Evolutionary conservation across 805 yeast species (phyloP).

Genomic region (Soucietia sequanensis): DNA sequence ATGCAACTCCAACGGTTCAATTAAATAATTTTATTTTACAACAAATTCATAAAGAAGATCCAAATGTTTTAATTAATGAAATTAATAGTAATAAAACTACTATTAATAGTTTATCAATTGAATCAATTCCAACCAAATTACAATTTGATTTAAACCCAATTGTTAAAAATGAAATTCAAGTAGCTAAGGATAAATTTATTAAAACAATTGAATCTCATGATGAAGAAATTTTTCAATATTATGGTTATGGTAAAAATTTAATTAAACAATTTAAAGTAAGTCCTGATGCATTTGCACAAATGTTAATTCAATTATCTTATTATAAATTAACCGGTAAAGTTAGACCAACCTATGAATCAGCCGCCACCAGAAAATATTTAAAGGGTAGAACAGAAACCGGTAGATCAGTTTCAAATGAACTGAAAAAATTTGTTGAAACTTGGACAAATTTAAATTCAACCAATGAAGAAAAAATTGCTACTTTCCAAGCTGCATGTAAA

Average conservation of each 20-base stretch:
- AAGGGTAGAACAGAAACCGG: slow-evolving; percentile 95
- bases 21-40: slow-evolving; percentile 74
- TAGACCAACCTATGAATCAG: slow-evolving; percentile 94
- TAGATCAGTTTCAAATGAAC: slow-evolving; percentile 74
- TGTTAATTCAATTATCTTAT: slow-evolving; percentile 87
- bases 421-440: slow-evolving; percentile 66
- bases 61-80: slow-evolving; percentile 26
- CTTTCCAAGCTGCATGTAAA: slow-evolving; percentile 69
- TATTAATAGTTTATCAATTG: slow-evolving; percentile 6
- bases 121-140: slow-evolving; percentile 23
- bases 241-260: slow-evolving; percentile 80
- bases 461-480: slow-evolving; percentile 54
- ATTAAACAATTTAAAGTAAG: slow-evolving; percentile 83
- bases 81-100: slow-evolving; percentile 14
- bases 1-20: slow-evolving; percentile 92
- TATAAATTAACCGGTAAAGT: slow-evolving; percentile 75
- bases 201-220: slow-evolving; percentile 64
- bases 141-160: slow-evolving; percentile 59
- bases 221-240: slow-evolving; percentile 74
- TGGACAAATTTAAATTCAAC: slow-evolving; percentile 61
- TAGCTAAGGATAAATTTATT: slow-evolving; percentile 58
- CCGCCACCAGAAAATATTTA: slow-evolving; percentile 85
- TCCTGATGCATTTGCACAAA: slow-evolving; percentile 92
- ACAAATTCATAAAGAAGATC: slow-evolving; percentile 51
- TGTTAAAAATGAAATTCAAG: slow-evolving; percentile 48